A percentile compares a stretch with the other conserved stretches of the same genome.
These are phyloP conservation scores for Nemania abortiva DNA, from an alignment of 2,329 filamentous ascomycete species.

Conservation along the genomic window DNA sequence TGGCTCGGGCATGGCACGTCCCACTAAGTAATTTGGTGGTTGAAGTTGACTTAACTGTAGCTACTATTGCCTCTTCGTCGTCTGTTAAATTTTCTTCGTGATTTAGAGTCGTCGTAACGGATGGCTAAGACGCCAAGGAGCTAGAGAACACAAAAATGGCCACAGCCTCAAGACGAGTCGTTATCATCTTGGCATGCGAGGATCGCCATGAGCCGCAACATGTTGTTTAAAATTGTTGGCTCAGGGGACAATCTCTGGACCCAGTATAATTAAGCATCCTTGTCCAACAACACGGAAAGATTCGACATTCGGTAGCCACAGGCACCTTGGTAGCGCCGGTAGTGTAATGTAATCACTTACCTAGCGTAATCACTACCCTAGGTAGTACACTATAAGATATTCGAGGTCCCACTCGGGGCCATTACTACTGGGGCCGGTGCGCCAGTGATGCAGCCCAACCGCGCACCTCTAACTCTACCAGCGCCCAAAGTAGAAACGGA, in stretches of 20 bases:
- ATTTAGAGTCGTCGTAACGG: constrained; percentile 25
- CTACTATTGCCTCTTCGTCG: background rate
- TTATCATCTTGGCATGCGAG: constrained; percentile 38
- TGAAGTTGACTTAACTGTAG: background rate
- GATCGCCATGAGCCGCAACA: constrained; percentile 35
- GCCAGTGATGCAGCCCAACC: background rate
- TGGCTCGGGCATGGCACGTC: constrained; percentile 8
- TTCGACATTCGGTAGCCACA: background rate
- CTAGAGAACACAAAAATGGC: constrained; percentile 12
- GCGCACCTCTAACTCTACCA: background rate
- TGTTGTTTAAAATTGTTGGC: constrained; percentile 25
- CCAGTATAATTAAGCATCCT: constrained; percentile 5
- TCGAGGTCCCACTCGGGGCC: constrained; percentile 8
- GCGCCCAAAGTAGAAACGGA: background rate
- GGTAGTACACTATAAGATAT: background rate
- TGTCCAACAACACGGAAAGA: background rate
- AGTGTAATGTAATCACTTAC: background rate
- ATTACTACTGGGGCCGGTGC: constrained; percentile 11
- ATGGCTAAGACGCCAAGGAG: constrained; percentile 27
- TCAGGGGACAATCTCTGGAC: constrained; percentile 18
- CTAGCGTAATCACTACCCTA: background rate
- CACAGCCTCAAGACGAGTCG: constrained; percentile 21
- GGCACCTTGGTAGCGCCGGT: background rate
- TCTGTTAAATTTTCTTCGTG: background rate
- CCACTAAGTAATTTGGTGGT: background rate